Percentiles rank a stretch among this genome's conserved stretches.
Evolutionary conservation across 805 yeast genomes (phyloP).

Genomic region (Pichia thaimueangensis): DNA sequence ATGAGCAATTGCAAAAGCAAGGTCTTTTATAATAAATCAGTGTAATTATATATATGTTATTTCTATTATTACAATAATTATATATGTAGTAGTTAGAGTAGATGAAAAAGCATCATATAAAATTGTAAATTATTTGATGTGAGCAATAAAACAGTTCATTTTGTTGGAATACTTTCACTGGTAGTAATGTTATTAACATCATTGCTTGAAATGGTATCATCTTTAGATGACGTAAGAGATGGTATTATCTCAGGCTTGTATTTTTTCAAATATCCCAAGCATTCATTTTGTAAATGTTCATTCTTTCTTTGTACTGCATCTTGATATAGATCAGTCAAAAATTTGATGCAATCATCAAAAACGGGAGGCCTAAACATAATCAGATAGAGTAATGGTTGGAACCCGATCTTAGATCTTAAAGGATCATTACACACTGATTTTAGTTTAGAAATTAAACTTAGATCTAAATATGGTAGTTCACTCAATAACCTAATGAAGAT

Average conservation of each 20-base stretch:
- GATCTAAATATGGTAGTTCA: slow-evolving; percentile 75
- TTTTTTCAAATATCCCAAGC: slow-evolving; percentile 40
- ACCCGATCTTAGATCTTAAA: slow-evolving; percentile 70
- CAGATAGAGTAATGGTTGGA: slow-evolving; percentile 72
- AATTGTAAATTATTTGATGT: too few species aligned
- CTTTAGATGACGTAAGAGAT: background rate
- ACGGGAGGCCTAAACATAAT: slow-evolving; percentile 91
- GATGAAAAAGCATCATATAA: too few species aligned
- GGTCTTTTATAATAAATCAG: slow-evolving; percentile 57
- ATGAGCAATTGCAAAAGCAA: slow-evolving; percentile 79
- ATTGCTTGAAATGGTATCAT: background rate
- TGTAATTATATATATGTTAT: too few species aligned
- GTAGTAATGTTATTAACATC: background rate
- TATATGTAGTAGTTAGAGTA: background rate
- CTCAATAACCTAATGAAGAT: slow-evolving; percentile 75
- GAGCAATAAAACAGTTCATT: too few species aligned
- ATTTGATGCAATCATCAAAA: slow-evolving; percentile 43
- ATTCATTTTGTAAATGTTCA: slow-evolving; percentile 44
- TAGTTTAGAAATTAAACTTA: slow-evolving; percentile 54
- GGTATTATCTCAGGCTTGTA: slow-evolving; percentile 28
- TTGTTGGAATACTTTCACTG: too few species aligned
- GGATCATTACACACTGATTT: slow-evolving; percentile 82
- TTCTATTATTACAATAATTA: too few species aligned
- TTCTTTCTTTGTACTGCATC: slow-evolving; percentile 29
- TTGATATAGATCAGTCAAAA: slow-evolving; percentile 43